phyloP scores from a whole-genome alignment of 2,329 filamentous ascomycete species.

The Aspergillus sergii region DNA sequence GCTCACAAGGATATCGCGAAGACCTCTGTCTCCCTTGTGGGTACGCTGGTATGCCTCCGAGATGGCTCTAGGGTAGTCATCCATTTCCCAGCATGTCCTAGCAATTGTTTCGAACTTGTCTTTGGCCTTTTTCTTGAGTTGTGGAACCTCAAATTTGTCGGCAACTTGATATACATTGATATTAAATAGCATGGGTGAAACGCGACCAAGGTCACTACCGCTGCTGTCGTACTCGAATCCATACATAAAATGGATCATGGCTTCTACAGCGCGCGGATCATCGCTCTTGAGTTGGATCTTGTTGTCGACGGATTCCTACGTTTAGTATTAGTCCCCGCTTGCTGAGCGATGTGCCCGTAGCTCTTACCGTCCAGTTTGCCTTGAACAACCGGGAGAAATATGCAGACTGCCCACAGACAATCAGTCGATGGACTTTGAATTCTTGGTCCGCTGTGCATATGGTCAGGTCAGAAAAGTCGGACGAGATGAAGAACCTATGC shows the following conservation, averaged over 20 bases:
- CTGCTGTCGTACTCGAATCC: background rate
- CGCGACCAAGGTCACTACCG: background rate
- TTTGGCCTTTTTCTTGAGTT: background rate
- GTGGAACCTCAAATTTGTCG: background rate
- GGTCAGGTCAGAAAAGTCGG: background rate
- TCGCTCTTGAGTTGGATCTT: background rate
- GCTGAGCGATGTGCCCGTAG: no score
- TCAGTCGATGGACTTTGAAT: background rate
- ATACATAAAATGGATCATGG: background rate
- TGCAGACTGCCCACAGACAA: background rate
- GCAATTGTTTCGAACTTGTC: background rate
- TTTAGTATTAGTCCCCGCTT: background rate
- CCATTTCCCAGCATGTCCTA: background rate
- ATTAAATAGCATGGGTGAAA: background rate
- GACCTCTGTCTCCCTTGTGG: background rate
- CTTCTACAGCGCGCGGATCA: background rate
- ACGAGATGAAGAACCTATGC: background rate
- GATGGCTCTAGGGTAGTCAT: background rate
- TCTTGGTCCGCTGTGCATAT: background rate
- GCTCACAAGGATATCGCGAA: background rate
- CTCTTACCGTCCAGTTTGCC: background rate
- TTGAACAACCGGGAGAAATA: background rate
- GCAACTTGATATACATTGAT: background rate
- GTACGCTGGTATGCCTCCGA: background rate
- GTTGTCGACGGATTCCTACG: background rate